These are phyloP conservation scores for Ceratocystis alfenasii DNA, from an alignment of 2,329 filamentous ascomycete genomes.

Conservation along the genomic window DNA sequence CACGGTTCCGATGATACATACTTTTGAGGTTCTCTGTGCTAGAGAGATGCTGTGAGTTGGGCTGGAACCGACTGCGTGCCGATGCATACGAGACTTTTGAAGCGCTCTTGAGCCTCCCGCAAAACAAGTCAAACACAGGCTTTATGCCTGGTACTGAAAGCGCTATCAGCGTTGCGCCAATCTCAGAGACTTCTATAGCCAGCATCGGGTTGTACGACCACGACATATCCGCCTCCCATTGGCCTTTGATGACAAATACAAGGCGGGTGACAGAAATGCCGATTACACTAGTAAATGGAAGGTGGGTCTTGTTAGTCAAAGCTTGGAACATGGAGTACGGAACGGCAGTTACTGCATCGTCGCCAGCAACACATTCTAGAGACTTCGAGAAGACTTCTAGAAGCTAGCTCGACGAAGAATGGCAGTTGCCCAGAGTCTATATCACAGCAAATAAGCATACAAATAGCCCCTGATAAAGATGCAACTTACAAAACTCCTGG, in stretches of 20 bases:
- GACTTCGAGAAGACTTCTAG: neutral
- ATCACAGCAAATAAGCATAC: too few species aligned
- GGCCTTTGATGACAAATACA: conserved; percentile 37
- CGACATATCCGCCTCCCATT: conserved; percentile 37
- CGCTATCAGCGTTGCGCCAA: conserved; percentile 39
- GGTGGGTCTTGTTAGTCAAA: too few species aligned
- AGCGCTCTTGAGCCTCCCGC: conserved; percentile 26
- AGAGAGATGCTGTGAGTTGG: conserved; percentile 27
- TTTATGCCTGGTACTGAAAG: conserved; percentile 41
- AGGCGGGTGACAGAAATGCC: conserved; percentile 38
- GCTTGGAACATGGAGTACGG: too few species aligned
- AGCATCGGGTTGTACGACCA: conserved; percentile 42
- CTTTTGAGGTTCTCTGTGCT: conserved; percentile 23
- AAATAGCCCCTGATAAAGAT: neutral
- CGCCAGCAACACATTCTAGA: neutral
- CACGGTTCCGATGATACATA: conserved; percentile 15
- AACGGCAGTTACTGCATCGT: neutral
- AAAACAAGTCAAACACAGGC: conserved; percentile 33
- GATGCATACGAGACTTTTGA: conserved; percentile 24
- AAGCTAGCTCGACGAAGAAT: neutral
- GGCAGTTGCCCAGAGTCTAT: neutral
- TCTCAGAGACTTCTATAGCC: conserved; percentile 39
- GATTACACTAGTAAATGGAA: conserved; percentile 33
- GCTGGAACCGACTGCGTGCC: conserved; percentile 27
- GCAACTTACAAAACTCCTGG: conserved; percentile 37